Base-by-base conservation (phyloP, 768 basidiomycete genomes). In the Suillus subalutaceus region DNA sequence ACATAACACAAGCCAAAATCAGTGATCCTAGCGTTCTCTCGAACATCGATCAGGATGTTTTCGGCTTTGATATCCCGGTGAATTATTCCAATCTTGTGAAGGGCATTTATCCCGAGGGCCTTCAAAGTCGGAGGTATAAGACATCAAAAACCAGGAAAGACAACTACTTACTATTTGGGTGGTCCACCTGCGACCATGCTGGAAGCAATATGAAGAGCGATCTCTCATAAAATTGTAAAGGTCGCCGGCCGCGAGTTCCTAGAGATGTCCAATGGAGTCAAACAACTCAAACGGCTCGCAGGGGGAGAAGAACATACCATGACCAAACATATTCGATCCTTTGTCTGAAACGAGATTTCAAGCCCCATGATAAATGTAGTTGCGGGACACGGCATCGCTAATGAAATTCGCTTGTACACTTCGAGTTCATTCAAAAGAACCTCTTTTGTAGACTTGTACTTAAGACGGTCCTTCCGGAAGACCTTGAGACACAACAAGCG, bases 71-170 rank as follows among this genome's bases (percentile, higher is more conserved):
- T 82, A 67, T 90, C 88, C 16, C 89, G 82, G 74, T 90, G 89
- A 35, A 90, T 82, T 63, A 91, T 85, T 46, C 87, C 88, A 72
- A 86, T 82, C 35, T 76, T 77, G 68, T 90, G 89, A 48, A 91
- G 74, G 43, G 77, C 71, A 6, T 74, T 66, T 23, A 83, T 70
- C 1, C 81, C 81, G 38, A 79, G 77, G 10, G 77, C 75, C 81
- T 83, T 26, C 26, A 37, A 23, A 35, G 59, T 9, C 12, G 66
- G 48, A 63, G 62, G 65, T 26, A 41, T 30, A 18, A 8, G 48
- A 65, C 66, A 63, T 10, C 2, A 12, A 6, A 13, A 26, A 15
- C 10, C n/a, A 65, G 23, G 6, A 32, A 38, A 62, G 71, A 46
- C 30, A 38, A 46, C 30, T 35, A 30, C 72, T 26, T 48, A 83